Evolutionary conservation across 2,329 filamentous ascomycete genomes (phyloP).

Genomic region (Hymenoscyphus linearis): DNA sequence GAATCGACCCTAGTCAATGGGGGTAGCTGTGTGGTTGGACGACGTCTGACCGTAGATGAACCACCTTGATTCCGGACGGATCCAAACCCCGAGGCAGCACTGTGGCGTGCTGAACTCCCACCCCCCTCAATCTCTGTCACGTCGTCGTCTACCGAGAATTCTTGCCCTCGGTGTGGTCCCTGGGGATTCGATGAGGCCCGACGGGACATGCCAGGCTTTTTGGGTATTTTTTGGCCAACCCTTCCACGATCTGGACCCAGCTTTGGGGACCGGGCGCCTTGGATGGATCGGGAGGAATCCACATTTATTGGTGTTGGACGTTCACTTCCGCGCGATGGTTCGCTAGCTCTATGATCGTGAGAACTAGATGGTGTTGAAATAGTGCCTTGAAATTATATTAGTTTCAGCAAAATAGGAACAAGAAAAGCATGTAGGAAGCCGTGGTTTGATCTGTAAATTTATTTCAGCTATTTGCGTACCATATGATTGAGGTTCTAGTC

Average conservation of each 20-base stretch:
- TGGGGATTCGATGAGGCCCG: slow-evolving; percentile 67
- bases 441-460: background rate
- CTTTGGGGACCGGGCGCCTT: slow-evolving; percentile 28
- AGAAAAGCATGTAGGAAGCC: background rate
- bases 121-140: slow-evolving; percentile 68
- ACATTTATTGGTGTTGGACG: slow-evolving; percentile 25
- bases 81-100: slow-evolving; percentile 3
- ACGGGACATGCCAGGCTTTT: slow-evolving; percentile 67
- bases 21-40: slow-evolving; percentile 41
- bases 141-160: slow-evolving; percentile 91
- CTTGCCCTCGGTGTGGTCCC: slow-evolving; percentile 72
- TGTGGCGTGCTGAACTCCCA: slow-evolving; percentile 49
- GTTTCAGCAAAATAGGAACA: slow-evolving; percentile 6
- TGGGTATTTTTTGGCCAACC: slow-evolving; percentile 31
- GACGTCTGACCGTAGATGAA: slow-evolving; percentile 44
- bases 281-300: slow-evolving; percentile 29
- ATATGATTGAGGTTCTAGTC: slow-evolving; percentile 46
- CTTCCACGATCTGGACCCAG: slow-evolving; percentile 29
- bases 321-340: slow-evolving; percentile 25
- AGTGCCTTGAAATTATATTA: slow-evolving; percentile 22
- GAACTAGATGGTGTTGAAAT: slow-evolving; percentile 16
- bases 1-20: slow-evolving; percentile 44
- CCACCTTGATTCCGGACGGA: slow-evolving; percentile 39
- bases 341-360: slow-evolving; percentile 26
- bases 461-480: slow-evolving; percentile 40